Base-by-base conservation (phyloP, 2,329 filamentous ascomycete genomes). In the Thelonectria rubi region DNA sequence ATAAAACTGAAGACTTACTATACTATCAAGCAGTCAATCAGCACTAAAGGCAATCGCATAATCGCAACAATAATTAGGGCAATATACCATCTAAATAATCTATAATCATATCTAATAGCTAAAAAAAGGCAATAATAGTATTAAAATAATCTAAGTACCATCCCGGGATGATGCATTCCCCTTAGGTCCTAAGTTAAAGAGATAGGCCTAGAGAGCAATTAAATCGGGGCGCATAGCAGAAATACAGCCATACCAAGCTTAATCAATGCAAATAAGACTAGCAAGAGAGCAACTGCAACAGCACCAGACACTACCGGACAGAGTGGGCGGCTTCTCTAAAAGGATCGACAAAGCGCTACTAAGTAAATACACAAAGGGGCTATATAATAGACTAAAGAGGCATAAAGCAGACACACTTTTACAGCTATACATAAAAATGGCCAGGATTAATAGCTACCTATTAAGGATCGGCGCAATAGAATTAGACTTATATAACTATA, bases 71-170 rank as follows among this genome's bases (percentile, higher is more conserved):
- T 8, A 34, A 34, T 34, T 14, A 14, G 32, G 32, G 10, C 32
- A 34, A 14, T 34, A 8, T 8, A 8, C 32, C 32, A 34, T 42
- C 39, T 12, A 12, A 18, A 12, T 7, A 18, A 42, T 42, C 39
- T n/a, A 42, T 15, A 18, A 18, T 12, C 39, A 42, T 12, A 18
- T 42, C 39, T 3, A 10, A 42, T 8, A 8, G n/a, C 34, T 39
- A n/a, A 39, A 8, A n/a, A 39, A 39, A 39, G 34, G 34, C 34
- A 39, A 39, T n/a, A 39, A 39, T n/a, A 39, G 34, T 4, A 8
- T 39, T n/a, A 39, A 46, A 20, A 20, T 20, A 8, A 46, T 46
- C 43, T 46, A n/a, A n/a, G 43, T 46, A 46, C 43, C 43, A 24
- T 46, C 18, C 12, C 43, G 20, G 20, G 15, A 46, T 21, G 18